Percentiles rank a stretch among this genome's conserved stretches.
phyloP scores from a whole-genome alignment of 1,284 basidiomycete genomes.

The Vanrija humicola region DNA sequence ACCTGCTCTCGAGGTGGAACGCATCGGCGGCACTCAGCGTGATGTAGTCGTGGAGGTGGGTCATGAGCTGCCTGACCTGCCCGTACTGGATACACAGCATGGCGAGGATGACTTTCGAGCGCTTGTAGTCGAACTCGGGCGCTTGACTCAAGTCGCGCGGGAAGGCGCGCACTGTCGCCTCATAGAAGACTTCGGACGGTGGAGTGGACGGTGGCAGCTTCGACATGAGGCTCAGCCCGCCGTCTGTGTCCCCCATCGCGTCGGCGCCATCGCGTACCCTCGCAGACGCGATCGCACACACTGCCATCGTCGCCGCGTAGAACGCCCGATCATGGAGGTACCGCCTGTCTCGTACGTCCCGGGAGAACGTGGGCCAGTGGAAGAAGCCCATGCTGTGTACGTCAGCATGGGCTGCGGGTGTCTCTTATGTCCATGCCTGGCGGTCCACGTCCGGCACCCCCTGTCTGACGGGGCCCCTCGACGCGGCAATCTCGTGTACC shows the following conservation, averaged over 20 bases:
- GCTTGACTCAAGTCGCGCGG: slow-evolving; percentile 22
- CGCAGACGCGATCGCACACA: slow-evolving; percentile 41
- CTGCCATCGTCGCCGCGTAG: slow-evolving; percentile 34
- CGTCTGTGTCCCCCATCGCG: not conserved
- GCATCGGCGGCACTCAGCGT: slow-evolving; percentile 37
- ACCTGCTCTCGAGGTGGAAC: slow-evolving; percentile 40
- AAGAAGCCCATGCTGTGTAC: slow-evolving; percentile 34
- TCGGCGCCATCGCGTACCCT: slow-evolving; percentile 39
- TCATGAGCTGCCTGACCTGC: slow-evolving; percentile 24
- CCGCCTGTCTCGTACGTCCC: slow-evolving; percentile 19
- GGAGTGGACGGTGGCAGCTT: slow-evolving; percentile 8
- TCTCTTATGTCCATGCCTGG: no score
- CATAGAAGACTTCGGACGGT: slow-evolving; percentile 29
- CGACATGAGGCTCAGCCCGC: not conserved
- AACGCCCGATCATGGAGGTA: slow-evolving; percentile 37
- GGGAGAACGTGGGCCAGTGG: slow-evolving; percentile 43
- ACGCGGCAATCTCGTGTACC: no score
- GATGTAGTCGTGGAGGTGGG: slow-evolving; percentile 37
- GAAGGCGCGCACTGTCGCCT: slow-evolving; percentile 20
- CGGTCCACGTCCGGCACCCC: no score
- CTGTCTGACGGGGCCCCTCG: no score
- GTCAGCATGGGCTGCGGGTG: not conserved
- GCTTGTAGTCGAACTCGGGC: slow-evolving; percentile 30
- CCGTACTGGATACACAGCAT: slow-evolving; percentile 39
- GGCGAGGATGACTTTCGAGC: slow-evolving; percentile 32